phyloP scores from a whole-genome alignment of 495 filamentous ascomycete genomes.

The Podospora didyma region DNA sequence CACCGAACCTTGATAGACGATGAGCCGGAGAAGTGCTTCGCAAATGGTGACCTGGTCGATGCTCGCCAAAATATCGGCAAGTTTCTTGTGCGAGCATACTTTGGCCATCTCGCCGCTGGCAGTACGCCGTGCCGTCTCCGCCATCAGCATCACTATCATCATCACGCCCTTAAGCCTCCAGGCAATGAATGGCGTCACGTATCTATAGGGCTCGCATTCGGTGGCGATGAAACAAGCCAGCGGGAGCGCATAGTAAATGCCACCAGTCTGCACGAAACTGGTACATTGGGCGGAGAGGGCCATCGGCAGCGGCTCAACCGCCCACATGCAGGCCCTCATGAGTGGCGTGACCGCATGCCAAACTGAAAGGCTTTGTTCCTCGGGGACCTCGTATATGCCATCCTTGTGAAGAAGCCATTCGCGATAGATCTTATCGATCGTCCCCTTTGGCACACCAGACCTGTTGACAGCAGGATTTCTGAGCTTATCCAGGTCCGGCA shows the following conservation, averaged over 20 bases:
- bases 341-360: slow-evolving; percentile 37
- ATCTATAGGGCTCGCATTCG: slow-evolving; percentile 33
- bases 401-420: slow-evolving; percentile 9
- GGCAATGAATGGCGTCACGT: slow-evolving; percentile 33
- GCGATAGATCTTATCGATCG: slow-evolving; percentile 23
- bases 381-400: slow-evolving; percentile 1
- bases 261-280: slow-evolving; percentile 12
- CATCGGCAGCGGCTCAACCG: slow-evolving; percentile 34
- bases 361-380: slow-evolving; percentile 13
- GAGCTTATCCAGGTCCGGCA: slow-evolving; percentile 19
- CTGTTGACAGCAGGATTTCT: slow-evolving; percentile 22
- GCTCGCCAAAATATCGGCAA: slow-evolving; percentile 23
- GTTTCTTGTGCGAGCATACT: slow-evolving; percentile 15
- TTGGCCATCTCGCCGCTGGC: slow-evolving; percentile 14
- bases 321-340: slow-evolving; percentile 33
- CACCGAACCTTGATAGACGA: slow-evolving; percentile 25
- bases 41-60: slow-evolving; percentile 40
- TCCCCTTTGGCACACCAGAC: slow-evolving; percentile 9
- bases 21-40: slow-evolving; percentile 33
- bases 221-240: slow-evolving; percentile 34
- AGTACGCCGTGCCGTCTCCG: slow-evolving; percentile 24
- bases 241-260: slow-evolving; percentile 27
- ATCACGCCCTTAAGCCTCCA: slow-evolving; percentile 36
- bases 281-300: slow-evolving; percentile 22
- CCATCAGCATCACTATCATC: slow-evolving; percentile 34